Conservation (phyloP, 192 early-diverging fungal genomes). For the Phycomyces blakesleeanus region DNA sequence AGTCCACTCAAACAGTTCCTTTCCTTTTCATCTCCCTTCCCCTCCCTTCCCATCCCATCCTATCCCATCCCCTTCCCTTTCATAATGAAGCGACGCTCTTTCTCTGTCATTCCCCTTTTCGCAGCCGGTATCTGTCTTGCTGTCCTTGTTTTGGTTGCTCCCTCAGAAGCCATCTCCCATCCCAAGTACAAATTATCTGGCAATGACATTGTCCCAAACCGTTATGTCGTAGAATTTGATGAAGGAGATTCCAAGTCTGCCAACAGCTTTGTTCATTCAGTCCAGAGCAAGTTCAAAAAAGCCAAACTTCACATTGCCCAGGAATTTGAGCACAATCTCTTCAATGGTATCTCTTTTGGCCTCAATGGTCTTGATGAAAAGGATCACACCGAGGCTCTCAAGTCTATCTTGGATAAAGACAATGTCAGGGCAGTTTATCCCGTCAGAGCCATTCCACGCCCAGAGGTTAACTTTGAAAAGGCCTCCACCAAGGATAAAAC, state of each 20-base stretch:
- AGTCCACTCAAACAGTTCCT: too few species aligned
- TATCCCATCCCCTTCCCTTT: background rate
- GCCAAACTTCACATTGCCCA: slow-evolving; percentile 9
- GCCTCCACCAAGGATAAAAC: too few species aligned
- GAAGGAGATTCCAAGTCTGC: background rate
- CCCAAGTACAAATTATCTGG: slow-evolving; percentile 4
- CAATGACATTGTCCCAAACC: background rate
- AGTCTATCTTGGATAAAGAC: slow-evolving; percentile 9
- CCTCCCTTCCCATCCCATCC: too few species aligned
- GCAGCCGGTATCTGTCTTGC: slow-evolving; percentile 14
- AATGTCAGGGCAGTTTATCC: slow-evolving; percentile 23
- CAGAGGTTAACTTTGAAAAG: background rate
- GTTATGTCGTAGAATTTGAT: slow-evolving; percentile 14
- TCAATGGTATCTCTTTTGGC: slow-evolving; percentile 21
- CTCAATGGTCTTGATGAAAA: background rate
- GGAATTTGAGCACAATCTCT: slow-evolving; percentile 13
- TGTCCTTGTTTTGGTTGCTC: slow-evolving; percentile 6
- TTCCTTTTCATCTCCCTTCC: too few species aligned
- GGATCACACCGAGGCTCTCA: background rate
- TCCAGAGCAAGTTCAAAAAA: background rate
- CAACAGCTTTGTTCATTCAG: slow-evolving; percentile 9
- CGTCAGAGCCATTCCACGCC: background rate
- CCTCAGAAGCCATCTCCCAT: slow-evolving; percentile 1
- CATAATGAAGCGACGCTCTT: slow-evolving; percentile 11
- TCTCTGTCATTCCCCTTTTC: slow-evolving; percentile 9